A percentile compares a stretch with the other conserved stretches of the same genome.
phyloP scores from a whole-genome alignment of 768 basidiomycete genomes.

The Amanita molliuscula region DNA sequence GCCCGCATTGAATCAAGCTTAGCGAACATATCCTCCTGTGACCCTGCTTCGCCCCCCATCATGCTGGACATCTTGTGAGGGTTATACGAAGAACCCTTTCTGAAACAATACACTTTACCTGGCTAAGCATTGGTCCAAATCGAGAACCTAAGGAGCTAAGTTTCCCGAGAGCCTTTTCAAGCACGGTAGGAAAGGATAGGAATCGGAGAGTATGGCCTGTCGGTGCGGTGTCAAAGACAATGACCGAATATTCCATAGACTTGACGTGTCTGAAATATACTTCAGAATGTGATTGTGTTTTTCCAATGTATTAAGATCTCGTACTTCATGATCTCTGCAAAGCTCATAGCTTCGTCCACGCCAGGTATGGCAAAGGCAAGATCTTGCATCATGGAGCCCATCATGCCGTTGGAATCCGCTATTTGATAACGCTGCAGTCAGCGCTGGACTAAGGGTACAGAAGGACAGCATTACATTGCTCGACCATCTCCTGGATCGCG shows the following conservation, averaged over 20 bases:
- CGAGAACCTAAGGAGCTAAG: slow-evolving; percentile 87
- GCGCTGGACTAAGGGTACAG: slow-evolving; percentile 3
- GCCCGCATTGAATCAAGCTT: slow-evolving; percentile 96
- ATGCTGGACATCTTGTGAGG: slow-evolving; percentile 75
- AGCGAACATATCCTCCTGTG: slow-evolving; percentile 98
- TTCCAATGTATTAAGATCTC: slow-evolving; percentile 14
- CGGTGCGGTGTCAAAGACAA: slow-evolving; percentile 98
- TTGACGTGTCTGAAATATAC: slow-evolving; percentile 76
- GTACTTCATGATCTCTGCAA: slow-evolving; percentile 99
- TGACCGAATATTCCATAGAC: slow-evolving; percentile 99
- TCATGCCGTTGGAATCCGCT: slow-evolving; percentile 88
- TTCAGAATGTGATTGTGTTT: slow-evolving; percentile 4
- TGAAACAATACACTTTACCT: slow-evolving; percentile 26
- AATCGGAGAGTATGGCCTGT: slow-evolving; percentile 98
- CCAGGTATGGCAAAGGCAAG: slow-evolving; percentile 98
- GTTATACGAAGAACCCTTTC: background rate
- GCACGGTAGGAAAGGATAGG: slow-evolving; percentile 95
- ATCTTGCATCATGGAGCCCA: slow-evolving; percentile 99
- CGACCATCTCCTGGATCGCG: slow-evolving; percentile 98
- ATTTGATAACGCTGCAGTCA: slow-evolving; percentile 4
- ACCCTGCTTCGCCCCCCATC: slow-evolving; percentile 87
- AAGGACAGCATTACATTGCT: slow-evolving; percentile 57
- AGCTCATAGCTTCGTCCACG: slow-evolving; percentile 99
- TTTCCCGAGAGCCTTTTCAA: slow-evolving; percentile 96
- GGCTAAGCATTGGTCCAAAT: slow-evolving; percentile 95